Evolutionary conservation across 768 basidiomycete genomes (phyloP).

Genomic region (Amanita rimosa): DNA sequence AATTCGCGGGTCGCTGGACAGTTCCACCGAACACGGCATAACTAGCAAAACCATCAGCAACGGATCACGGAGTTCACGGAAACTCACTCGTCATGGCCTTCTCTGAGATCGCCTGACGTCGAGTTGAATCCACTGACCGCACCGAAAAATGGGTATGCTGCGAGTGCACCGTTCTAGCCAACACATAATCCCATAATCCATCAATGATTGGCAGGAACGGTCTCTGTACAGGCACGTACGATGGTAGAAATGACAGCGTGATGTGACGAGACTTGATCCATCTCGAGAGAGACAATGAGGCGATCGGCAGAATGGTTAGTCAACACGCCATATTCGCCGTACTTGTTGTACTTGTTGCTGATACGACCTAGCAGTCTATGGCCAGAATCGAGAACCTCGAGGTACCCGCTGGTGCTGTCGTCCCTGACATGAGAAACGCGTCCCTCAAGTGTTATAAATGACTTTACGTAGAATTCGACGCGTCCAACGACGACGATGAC

Average conservation of each 20-base stretch:
- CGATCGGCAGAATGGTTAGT: neutral
- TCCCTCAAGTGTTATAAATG: neutral
- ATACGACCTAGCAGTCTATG: neutral
- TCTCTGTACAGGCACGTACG: too few species aligned
- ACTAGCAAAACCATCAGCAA: neutral
- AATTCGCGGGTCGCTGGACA: neutral
- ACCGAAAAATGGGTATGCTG: constrained; percentile 5
- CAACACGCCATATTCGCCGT: constrained; percentile 3
- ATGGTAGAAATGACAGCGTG: neutral
- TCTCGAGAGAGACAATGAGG: neutral
- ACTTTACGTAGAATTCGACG: constrained; percentile 1
- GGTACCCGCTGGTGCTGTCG: neutral
- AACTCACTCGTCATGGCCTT: neutral
- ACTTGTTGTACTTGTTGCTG: constrained; percentile 2
- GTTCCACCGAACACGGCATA: constrained; percentile 3
- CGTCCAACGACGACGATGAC: neutral
- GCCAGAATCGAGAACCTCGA: neutral
- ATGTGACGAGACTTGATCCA: neutral
- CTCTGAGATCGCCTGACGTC: neutral
- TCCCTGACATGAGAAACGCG: neutral
- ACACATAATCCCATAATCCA: neutral
- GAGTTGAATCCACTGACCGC: neutral
- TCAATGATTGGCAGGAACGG: neutral
- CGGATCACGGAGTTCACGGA: neutral
- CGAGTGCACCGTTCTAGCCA: constrained; percentile 4